A percentile compares a stretch with the other conserved stretches of the same genome.
phyloP scores from a whole-genome alignment of 306 rosid genomes.

The Casuarina glauca region DNA sequence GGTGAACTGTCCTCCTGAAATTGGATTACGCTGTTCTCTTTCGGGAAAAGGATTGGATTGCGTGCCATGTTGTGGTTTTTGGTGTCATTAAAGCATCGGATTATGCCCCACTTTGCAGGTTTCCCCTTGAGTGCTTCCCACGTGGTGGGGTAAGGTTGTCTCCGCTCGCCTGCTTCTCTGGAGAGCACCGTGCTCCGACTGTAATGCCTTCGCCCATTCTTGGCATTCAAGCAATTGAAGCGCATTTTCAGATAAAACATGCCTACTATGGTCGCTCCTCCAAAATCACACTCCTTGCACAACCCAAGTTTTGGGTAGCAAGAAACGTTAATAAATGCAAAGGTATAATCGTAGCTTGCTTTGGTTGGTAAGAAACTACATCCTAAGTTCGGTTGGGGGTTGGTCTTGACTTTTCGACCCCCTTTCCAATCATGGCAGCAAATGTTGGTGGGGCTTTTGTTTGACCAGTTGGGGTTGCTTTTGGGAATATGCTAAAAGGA shows the following conservation, averaged over 20 bases:
- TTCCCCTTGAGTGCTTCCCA: constrained; percentile 34
- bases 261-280: too few species aligned
- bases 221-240: too few species aligned
- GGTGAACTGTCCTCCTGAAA: too few species aligned
- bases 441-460: background rate
- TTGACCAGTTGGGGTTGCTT: background rate
- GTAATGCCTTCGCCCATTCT: background rate
- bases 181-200: background rate
- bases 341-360: background rate
- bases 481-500: background rate
- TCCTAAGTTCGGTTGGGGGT: background rate
- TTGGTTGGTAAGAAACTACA: background rate
- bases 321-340: background rate
- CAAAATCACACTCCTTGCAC: too few species aligned
- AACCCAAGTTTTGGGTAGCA: background rate
- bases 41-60: background rate
- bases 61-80: background rate
- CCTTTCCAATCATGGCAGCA: background rate
- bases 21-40: background rate
- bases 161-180: constrained; percentile 7
- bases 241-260: too few species aligned
- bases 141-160: constrained; percentile 44
- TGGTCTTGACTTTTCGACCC: background rate
- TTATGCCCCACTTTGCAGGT: constrained; percentile 26
- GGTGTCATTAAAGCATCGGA: background rate